Conservation (phyloP, 2,329 filamentous ascomycete genomes). For the Neopestalotiopsis clavispora region DNA sequence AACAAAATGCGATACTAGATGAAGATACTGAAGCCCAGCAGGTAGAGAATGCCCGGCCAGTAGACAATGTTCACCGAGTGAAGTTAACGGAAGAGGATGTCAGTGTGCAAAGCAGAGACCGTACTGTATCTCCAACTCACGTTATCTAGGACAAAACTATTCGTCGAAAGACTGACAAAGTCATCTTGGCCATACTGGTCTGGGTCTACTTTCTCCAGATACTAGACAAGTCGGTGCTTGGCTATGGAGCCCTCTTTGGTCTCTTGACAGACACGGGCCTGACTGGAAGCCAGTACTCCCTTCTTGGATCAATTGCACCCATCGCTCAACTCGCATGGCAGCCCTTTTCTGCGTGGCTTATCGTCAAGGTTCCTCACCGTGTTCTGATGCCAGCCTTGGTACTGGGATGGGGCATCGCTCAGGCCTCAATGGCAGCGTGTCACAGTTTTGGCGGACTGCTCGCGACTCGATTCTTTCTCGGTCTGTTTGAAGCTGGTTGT, state of each 20-base stretch:
- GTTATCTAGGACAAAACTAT: slow-evolving; percentile 55
- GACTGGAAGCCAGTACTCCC: slow-evolving; percentile 58
- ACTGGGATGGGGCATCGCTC: slow-evolving; percentile 51
- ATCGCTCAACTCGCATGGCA: slow-evolving; percentile 67
- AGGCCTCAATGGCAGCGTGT: slow-evolving; percentile 51
- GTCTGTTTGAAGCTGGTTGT: slow-evolving; percentile 56
- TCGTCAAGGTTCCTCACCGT: slow-evolving; percentile 54
- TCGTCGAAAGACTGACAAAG: slow-evolving; percentile 63
- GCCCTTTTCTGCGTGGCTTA: slow-evolving; percentile 62
- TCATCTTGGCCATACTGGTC: slow-evolving; percentile 58
- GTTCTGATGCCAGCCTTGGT: slow-evolving; percentile 20
- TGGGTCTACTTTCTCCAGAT: slow-evolving; percentile 66
- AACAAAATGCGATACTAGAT: neutral
- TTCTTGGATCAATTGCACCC: slow-evolving; percentile 61
- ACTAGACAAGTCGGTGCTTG: slow-evolving; percentile 63
- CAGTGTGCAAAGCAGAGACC: neutral
- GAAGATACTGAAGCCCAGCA: neutral
- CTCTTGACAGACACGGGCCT: slow-evolving; percentile 54
- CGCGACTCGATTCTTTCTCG: slow-evolving; percentile 53
- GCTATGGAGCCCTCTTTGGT: slow-evolving; percentile 62
- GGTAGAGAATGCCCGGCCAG: neutral
- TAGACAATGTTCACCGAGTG: neutral
- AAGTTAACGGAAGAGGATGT: neutral
- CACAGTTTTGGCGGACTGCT: slow-evolving; percentile 52
- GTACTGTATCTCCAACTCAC: neutral